Evolutionary conservation across 225 moss, liverwort and hornwort species (phyloP).

Genomic region (Marchantia paleacea): DNA sequence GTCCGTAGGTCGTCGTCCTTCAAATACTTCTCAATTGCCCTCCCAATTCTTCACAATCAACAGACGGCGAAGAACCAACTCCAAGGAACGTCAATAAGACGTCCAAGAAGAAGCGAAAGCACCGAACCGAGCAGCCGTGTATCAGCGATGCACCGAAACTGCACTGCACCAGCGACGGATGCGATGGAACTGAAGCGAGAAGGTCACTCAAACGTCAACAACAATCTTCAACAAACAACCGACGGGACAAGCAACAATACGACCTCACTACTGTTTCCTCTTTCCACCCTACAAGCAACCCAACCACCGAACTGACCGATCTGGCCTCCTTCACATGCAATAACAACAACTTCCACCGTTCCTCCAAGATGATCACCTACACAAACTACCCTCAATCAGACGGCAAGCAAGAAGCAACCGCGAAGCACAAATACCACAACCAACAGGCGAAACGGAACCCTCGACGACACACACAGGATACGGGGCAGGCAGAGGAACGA

Average conservation of each 20-base stretch:
- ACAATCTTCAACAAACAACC: neutral
- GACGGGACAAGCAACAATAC: neutral
- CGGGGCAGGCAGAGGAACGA: neutral
- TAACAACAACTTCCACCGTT: too few species aligned
- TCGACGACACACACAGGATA: neutral
- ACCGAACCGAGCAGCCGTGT: neutral
- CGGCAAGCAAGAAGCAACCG: neutral
- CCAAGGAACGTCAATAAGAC: neutral
- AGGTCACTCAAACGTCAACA: neutral
- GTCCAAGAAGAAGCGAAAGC: neutral
- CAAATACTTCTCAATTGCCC: conserved; percentile 4
- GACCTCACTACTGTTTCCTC: neutral
- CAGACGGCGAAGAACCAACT: neutral
- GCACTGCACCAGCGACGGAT: neutral
- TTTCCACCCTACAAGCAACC: neutral
- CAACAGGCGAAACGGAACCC: neutral
- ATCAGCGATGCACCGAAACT: neutral
- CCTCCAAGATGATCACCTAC: too few species aligned
- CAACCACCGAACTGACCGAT: neutral
- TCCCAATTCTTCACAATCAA: conserved; percentile 14
- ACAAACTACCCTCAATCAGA: neutral
- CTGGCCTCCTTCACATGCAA: neutral
- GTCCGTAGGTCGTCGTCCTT: neutral
- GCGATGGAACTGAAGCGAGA: neutral
- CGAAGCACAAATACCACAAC: neutral